Evolutionary conservation across 78 protist genomes (phyloP).

Genomic region (Dictyostelium citrinum): DNA sequence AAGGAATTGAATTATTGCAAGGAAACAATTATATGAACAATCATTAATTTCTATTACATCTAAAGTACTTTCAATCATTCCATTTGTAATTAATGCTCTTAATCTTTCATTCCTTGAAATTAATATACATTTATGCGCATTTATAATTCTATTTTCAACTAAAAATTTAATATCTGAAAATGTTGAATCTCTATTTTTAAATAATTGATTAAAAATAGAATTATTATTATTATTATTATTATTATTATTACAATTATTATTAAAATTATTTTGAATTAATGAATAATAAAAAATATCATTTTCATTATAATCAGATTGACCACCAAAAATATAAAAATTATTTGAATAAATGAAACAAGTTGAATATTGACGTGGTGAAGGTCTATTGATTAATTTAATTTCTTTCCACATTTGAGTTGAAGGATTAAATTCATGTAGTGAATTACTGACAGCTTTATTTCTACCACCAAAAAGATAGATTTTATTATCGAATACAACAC

Average conservation of each 20-base stretch:
- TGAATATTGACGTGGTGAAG: conserved; percentile 25
- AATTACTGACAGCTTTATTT: not conserved
- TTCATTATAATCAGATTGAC: conserved; percentile 50
- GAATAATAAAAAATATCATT: conserved; percentile 7
- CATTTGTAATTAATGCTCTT: conserved; percentile 57
- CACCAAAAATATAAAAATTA: conserved; percentile 25
- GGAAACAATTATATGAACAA: not conserved
- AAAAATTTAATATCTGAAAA: conserved; percentile 39
- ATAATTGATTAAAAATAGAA: not conserved
- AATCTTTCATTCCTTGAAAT: conserved; percentile 22
- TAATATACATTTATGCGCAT: conserved; percentile 67
- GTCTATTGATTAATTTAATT: not conserved
- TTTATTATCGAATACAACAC: not conserved
- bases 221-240: not conserved
- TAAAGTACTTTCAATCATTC: conserved; percentile 17
- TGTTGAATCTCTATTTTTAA: conserved; percentile 1
- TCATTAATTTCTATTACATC: not conserved
- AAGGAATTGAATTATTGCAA: not conserved
- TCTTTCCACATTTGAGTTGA: conserved; percentile 1
- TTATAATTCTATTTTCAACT: not conserved
- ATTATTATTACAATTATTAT: not conserved
- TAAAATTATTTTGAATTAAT: not conserved
- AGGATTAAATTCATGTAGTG: conserved; percentile 22
- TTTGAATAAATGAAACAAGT: not conserved
- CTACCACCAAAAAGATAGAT: conserved; percentile 56